These are phyloP conservation scores for Acanthamoeba sp. DNA, from an alignment of 208 protist species.

Conservation along the genomic window DNA sequence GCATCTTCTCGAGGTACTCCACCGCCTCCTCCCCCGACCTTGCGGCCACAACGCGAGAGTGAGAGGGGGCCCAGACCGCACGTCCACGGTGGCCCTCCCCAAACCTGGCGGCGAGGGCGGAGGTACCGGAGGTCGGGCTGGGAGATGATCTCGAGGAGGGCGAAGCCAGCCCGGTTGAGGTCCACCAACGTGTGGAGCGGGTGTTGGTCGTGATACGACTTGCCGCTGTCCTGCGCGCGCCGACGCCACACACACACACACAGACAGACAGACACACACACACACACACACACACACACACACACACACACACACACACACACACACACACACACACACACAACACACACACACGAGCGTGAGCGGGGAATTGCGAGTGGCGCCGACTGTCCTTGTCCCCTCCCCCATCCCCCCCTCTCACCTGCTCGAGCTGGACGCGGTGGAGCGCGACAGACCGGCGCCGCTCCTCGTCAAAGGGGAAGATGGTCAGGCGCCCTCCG, in stretches of 20 bases:
- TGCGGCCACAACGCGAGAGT: background rate
- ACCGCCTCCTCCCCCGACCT: conserved; percentile 81
- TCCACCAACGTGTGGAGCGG: conserved; percentile 81
- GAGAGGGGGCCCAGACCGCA: background rate
- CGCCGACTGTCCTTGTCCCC: too few species aligned
- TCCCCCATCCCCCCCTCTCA: too few species aligned
- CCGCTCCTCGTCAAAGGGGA: background rate
- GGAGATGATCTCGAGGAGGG: conserved; percentile 89
- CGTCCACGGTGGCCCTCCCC: too few species aligned
- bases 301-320: background rate
- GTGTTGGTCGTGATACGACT: conserved; percentile 84
- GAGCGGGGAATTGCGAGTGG: background rate
- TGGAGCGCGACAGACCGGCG: background rate
- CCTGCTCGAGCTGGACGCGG: conserved; percentile 54
- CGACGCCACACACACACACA: conserved; percentile 82
- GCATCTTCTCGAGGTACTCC: conserved; percentile 83
- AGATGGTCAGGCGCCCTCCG: conserved; percentile 69
- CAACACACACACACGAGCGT: background rate
- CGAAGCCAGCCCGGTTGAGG: conserved; percentile 87
- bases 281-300: background rate
- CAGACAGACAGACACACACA: too few species aligned
- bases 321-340: background rate
- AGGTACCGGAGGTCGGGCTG: conserved; percentile 80
- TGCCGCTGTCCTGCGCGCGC: conserved; percentile 89
- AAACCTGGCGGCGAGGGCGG: background rate